Percentiles rank a stretch among this genome's conserved stretches.
Conservation (phyloP, 306 rosid species). For the Glycine latifolia region DNA sequence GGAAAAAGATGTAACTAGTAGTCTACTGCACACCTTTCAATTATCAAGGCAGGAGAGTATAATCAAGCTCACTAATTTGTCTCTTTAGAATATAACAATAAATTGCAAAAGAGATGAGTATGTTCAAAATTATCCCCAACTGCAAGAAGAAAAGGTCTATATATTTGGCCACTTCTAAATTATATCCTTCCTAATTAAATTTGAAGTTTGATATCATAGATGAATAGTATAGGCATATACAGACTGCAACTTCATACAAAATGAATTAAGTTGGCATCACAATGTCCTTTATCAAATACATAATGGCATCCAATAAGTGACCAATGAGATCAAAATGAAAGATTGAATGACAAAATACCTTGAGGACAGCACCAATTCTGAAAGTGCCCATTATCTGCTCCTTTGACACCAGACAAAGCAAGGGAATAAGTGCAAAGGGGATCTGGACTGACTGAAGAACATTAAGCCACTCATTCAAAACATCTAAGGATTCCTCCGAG, state of each 20-base stretch:
- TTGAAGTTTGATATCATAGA: constrained; percentile 5
- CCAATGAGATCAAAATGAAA: constrained; percentile 23
- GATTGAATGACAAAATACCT: constrained; percentile 60
- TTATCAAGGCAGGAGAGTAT: constrained; percentile 22
- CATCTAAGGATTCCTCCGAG: constrained; percentile 69
- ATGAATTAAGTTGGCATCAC: constrained; percentile 26
- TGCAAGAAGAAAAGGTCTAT: neutral
- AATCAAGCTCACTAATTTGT: neutral
- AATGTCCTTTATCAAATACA: constrained; percentile 27
- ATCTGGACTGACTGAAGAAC: constrained; percentile 96
- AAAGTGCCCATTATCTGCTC: constrained; percentile 93
- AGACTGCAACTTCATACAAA: constrained; percentile 7
- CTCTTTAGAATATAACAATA: constrained; percentile 7
- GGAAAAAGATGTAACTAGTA: neutral
- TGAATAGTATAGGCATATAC: constrained; percentile 9
- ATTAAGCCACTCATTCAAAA: constrained; percentile 94
- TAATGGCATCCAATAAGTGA: constrained; percentile 1
- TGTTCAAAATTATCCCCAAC: neutral
- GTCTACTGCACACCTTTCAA: neutral
- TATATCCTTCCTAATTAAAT: constrained; percentile 5
- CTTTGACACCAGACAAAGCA: constrained; percentile 89
- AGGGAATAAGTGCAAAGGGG: constrained; percentile 96
- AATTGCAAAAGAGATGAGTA: constrained; percentile 5
- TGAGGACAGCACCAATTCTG: constrained; percentile 71
- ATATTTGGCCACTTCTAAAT: constrained; percentile 12